Base-by-base conservation (phyloP, 345 rosid genomes). In the Erucastrum elatum region DNA sequence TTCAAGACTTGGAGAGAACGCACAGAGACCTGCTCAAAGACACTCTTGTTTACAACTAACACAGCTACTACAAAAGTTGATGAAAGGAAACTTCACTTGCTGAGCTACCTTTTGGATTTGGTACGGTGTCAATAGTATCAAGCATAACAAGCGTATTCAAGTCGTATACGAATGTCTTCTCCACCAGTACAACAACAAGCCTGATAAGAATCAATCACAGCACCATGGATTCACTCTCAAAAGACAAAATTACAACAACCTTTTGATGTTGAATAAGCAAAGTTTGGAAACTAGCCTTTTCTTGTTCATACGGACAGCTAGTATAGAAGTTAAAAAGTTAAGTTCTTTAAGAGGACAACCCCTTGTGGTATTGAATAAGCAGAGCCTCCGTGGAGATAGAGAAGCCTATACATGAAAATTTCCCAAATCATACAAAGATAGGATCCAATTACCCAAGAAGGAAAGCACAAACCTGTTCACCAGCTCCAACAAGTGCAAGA, bases 401-500 rank as follows among this genome's bases (percentile, higher is more conserved):
- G 91, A 86, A 63, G 97, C 93, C 97, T 79, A 46, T 37, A 44
- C 89, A 44, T 10, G 84, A 74, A 70, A 29, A 74, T 64, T 58
- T 29, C 53, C 66, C n/a, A 39, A 62, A 68, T 81, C 70, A 68
- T 46, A 44, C 11, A 70, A 49, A 75, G 33, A 56, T 64, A 1
- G 0, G 31, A 77, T 64, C 49, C 26, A 9, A 64, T 35, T 17
- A 67, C 16, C 7, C 8, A 0, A 34, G 12, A 27, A 29, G 12
- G 25, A 27, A 44, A 65, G 33, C 30, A 33, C 65, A 67, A 72
- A 94, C 98, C 98, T 94, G 98, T 82, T 90, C 98, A 73, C 98
- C 98, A 58, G 97, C 98, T 64, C 97, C 98, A 73, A 94, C 97
- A 84, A 94, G 84, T 59, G 98, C 98, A 53, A 94, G 93, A 58